These are phyloP conservation scores for Xylaria multiplex DNA, from an alignment of 2,329 filamentous ascomycete genomes.

Conservation along the genomic window DNA sequence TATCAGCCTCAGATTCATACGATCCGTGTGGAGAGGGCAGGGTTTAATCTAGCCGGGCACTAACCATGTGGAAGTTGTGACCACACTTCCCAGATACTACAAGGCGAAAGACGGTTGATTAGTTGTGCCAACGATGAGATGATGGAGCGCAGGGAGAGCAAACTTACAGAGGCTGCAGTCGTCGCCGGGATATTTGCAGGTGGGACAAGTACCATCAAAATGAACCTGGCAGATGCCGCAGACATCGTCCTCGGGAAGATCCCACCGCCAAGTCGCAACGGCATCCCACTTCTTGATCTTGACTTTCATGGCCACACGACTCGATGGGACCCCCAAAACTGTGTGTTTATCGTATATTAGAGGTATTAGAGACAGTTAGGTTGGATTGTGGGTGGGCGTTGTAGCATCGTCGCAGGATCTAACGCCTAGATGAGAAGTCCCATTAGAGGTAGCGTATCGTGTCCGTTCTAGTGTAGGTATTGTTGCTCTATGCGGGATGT, in stretches of 20 bases:
- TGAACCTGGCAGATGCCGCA: slow-evolving; percentile 98
- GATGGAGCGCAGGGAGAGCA: slow-evolving; percentile 13
- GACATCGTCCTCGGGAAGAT: slow-evolving; percentile 96
- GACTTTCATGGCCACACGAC: slow-evolving; percentile 79
- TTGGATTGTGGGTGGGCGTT: neutral
- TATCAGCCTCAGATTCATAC: slow-evolving; percentile 36
- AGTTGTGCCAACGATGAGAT: neutral
- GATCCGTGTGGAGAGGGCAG: neutral
- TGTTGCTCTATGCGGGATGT: neutral
- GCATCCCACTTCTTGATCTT: slow-evolving; percentile 93
- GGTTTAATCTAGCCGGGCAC: slow-evolving; percentile 65
- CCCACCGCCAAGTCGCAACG: slow-evolving; percentile 97
- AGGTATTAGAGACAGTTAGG: neutral
- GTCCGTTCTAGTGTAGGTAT: neutral
- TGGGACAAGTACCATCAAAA: slow-evolving; percentile 97
- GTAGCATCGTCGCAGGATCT: neutral
- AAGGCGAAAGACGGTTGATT: neutral
- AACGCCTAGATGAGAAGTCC: neutral
- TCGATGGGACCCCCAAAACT: neutral
- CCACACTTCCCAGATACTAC: slow-evolving; percentile 95
- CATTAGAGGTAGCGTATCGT: neutral
- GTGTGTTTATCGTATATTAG: neutral
- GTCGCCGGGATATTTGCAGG: slow-evolving; percentile 97
- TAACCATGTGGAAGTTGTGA: slow-evolving; percentile 96
- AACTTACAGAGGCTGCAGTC: slow-evolving; percentile 87